Percentiles rank a stretch among this genome's conserved stretches.
Evolutionary conservation across 495 filamentous ascomycete species (phyloP).

Genomic region (Penicillium chermesinum): DNA sequence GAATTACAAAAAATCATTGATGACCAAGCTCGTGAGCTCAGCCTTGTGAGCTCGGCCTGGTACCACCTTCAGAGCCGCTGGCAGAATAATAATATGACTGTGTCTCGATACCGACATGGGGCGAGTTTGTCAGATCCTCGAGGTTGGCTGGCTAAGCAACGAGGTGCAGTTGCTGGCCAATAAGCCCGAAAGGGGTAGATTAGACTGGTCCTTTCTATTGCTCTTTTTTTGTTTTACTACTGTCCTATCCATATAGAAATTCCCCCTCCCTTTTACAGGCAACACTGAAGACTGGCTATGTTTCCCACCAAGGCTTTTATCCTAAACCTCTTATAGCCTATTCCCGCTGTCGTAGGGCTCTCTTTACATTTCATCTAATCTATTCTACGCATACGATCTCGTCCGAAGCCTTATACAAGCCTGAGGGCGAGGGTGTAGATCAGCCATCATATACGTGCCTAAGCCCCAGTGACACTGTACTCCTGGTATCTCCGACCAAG

Average conservation of each 20-base stretch:
- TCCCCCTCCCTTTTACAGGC: too few relatives aligned
- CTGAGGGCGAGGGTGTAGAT: not conserved
- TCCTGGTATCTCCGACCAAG: not conserved
- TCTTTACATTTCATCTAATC: too few relatives aligned
- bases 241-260: conserved; percentile 9
- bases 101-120: conserved; percentile 41
- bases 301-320: too few relatives aligned
- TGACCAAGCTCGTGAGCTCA: conserved; percentile 69
- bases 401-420: not conserved
- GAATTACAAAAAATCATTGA: conserved; percentile 61
- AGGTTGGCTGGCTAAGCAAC: conserved; percentile 89
- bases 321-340: too few relatives aligned
- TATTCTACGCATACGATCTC: not conserved
- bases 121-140: conserved; percentile 69
- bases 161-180: conserved; percentile 58
- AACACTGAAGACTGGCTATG: too few relatives aligned
- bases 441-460: not conserved
- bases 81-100: conserved; percentile 81
- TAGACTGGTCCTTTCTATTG: not conserved
- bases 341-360: too few relatives aligned
- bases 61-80: conserved; percentile 80
- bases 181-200: conserved; percentile 10
- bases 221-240: not conserved
- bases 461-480: not conserved
- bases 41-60: conserved; percentile 83